A percentile compares a stretch with the other conserved stretches of the same genome.
Conservation (phyloP, 106 monocot species). For the Vanilla planifolia region DNA sequence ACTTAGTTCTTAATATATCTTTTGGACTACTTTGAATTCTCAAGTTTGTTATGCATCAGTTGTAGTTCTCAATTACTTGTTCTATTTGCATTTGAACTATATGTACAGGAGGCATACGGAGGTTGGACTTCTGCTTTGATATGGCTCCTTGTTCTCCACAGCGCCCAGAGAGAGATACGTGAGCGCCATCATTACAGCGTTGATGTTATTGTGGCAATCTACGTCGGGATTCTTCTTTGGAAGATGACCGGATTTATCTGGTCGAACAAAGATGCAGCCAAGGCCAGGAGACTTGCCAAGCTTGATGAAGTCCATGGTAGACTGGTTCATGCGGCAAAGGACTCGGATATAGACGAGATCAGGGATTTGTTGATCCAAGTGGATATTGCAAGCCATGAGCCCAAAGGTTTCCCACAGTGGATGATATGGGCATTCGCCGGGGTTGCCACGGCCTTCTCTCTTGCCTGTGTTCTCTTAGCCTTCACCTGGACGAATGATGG, state of each 20-base stretch:
- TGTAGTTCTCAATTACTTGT: no score
- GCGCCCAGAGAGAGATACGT: conserved; percentile 87
- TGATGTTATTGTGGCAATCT: conserved; percentile 87
- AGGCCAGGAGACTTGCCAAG: conserved; percentile 45
- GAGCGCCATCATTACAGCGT: conserved; percentile 89
- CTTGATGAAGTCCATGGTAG: conserved; percentile 58
- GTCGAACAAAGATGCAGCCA: conserved; percentile 46
- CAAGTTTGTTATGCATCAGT: no score
- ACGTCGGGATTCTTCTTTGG: conserved; percentile 91
- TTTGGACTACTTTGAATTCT: no score
- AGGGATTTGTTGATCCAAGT: conserved; percentile 62
- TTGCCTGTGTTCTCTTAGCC: conserved; percentile 56
- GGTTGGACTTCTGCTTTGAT: conserved; percentile 79
- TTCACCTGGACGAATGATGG: conserved; percentile 75
- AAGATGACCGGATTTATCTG: conserved; percentile 79
- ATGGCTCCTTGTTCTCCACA: conserved; percentile 92
- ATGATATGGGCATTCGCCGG: conserved; percentile 56
- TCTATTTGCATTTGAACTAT: no score
- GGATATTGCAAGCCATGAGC: conserved; percentile 63
- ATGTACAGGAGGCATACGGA: conserved; percentile 96
- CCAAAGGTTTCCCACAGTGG: conserved; percentile 30
- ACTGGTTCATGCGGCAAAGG: conserved; percentile 66
- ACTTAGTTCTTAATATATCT: no score
- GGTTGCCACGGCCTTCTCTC: conserved; percentile 29
- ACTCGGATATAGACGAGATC: conserved; percentile 73